Conservation (phyloP, 2,329 filamentous ascomycete species). For the Fusarium phyllophilum region DNA sequence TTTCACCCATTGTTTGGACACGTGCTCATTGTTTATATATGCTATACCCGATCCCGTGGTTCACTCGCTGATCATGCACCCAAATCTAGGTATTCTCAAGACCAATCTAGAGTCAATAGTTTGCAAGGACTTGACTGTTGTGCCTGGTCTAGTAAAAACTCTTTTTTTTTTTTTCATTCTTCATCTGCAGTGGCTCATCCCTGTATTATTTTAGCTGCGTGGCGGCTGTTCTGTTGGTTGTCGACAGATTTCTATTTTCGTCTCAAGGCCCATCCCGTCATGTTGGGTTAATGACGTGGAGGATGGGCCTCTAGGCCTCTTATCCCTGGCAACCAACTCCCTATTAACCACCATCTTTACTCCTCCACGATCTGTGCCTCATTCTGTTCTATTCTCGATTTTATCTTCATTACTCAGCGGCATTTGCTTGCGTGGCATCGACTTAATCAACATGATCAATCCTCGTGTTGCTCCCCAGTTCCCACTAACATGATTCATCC, state of each 20-base stretch:
- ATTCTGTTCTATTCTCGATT: not conserved
- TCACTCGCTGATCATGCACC: slow-evolving; percentile 24
- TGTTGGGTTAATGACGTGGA: slow-evolving; percentile 20
- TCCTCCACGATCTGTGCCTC: not conserved
- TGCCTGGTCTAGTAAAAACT: slow-evolving; percentile 10
- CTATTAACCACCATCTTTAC: not conserved
- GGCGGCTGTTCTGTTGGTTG: slow-evolving; percentile 2
- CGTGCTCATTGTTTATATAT: slow-evolving; percentile 22
- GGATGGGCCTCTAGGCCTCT: not conserved
- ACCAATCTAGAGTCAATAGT: slow-evolving; percentile 7
- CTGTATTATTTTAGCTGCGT: slow-evolving; percentile 30
- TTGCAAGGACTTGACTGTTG: not conserved
- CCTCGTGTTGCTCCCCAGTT: slow-evolving; percentile 11
- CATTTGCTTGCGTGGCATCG: slow-evolving; percentile 16
- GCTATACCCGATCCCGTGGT: slow-evolving; percentile 26
- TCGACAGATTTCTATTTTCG: slow-evolving; percentile 25
- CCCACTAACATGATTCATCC: not conserved
- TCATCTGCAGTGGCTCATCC: slow-evolving; percentile 5
- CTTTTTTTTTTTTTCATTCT: not conserved
- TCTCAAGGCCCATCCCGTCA: slow-evolving; percentile 7
- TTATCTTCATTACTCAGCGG: not conserved
- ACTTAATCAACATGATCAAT: not conserved
- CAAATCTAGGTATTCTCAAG: not conserved
- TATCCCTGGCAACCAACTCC: not conserved
- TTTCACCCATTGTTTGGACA: slow-evolving; percentile 10